Base-by-base conservation (phyloP, 257 asterid genomes). In the Nicotiana otophora region DNA sequence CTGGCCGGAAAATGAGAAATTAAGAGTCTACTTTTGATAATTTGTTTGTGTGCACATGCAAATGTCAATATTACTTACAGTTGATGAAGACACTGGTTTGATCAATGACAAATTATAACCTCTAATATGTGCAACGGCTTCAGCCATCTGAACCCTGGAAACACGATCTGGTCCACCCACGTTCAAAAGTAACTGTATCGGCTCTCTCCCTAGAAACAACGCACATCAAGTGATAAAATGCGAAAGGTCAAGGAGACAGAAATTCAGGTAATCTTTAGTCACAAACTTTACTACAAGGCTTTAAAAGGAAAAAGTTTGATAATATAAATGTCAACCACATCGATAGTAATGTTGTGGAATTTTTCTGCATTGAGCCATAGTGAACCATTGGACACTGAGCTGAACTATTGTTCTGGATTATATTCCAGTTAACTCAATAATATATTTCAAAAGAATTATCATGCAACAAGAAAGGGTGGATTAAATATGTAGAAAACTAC, bases 81-180 rank as follows among this genome's bases (percentile, higher is more conserved):
- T 88, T 84, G 97, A 90, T 55, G 99, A 95, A 28, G 98, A 92
- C 34, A 92, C 98, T 33, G 91, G 86, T 51, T 87, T 94, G 91
- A 96, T 92, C 89, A 89, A 77, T 77, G 99, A 90, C 81, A 91
- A 69, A 67, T 83, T 86, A 78, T 94, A 90, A 70, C 94, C 97
- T 88, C 92, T 89, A 60, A 84, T 86, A 60, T 80, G 82, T 48
- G 98, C 98, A 83, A 94, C 95, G 83, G 92, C 93, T 88, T 96
- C 98, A 5, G 99, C 99, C 99, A 96, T 96, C 88, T 96, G 97
- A 83, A 94, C 97, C 74, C 99, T 91, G 28, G 99, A 93, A 30
- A 96, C 86, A 87, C 97, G 87, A 84, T 93, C 97, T 28, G 97
- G 96, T 63, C 98, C 98, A 1, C 99, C 98, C 58, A 85, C 97